These are phyloP conservation scores for Fagopyrum esculentum DNA, from an alignment of 148 eudicot genomes.

Conservation along the genomic window DNA sequence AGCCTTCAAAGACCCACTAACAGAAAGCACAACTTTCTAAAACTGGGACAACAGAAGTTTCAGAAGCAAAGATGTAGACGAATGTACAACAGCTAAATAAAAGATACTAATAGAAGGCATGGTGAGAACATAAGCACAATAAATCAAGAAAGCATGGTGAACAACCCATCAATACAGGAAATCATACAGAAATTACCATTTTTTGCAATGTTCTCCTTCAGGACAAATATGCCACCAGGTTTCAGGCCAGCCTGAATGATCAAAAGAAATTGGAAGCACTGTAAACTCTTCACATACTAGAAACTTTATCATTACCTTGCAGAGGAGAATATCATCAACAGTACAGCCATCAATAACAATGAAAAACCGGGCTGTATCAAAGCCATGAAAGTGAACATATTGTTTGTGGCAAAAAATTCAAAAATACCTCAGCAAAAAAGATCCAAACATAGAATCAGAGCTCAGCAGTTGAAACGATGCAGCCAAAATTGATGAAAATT, in stretches of 20 bases:
- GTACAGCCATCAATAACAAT: neutral
- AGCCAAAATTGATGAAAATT: neutral
- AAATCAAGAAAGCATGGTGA: neutral
- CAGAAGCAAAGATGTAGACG: neutral
- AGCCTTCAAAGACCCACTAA: too few relatives aligned
- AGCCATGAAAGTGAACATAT: neutral
- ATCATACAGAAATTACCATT: slow-evolving; percentile 32
- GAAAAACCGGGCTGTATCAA: neutral
- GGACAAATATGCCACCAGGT: slow-evolving; percentile 77
- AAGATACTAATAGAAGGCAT: neutral
- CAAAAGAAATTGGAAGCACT: neutral
- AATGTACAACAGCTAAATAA: neutral
- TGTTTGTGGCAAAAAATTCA: neutral
- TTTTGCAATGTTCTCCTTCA: slow-evolving; percentile 88
- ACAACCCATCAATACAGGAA: neutral
- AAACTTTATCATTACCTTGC: neutral
- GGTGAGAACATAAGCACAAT: neutral
- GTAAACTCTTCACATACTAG: neutral
- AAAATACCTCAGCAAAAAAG: neutral
- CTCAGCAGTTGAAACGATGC: neutral
- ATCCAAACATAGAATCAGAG: neutral
- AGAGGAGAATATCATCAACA: neutral
- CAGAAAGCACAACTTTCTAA: neutral
- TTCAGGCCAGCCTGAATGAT: slow-evolving; percentile 68
- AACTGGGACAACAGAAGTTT: neutral